Conservation (phyloP, 129 eudicot species). For the Flaveria ramosissima region DNA sequence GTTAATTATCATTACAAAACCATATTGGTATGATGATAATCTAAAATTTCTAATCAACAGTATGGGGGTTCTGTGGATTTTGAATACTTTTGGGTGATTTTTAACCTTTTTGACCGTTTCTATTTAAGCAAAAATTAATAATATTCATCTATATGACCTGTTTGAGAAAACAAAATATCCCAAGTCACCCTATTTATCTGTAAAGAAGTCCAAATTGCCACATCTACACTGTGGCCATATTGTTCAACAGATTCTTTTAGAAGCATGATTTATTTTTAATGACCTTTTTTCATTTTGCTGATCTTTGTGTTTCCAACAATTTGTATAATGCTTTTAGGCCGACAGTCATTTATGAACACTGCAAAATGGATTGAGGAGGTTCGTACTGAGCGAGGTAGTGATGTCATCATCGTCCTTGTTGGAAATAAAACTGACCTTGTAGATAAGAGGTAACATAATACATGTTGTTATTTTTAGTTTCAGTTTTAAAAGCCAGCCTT, state of each 20-base stretch:
- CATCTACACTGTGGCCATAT: too few relatives aligned
- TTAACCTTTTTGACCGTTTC: neutral
- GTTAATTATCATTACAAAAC: neutral
- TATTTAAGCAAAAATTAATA: too few relatives aligned
- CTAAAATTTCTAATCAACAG: neutral
- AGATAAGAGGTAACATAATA: slow-evolving; percentile 60
- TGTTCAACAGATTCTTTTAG: neutral
- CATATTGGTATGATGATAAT: neutral
- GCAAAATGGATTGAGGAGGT: slow-evolving; percentile 87
- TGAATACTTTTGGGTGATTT: neutral
- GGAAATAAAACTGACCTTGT: slow-evolving; percentile 90
- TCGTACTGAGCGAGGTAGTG: slow-evolving; percentile 88
- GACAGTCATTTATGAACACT: slow-evolving; percentile 75
- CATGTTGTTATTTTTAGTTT: neutral
- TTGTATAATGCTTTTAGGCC: slow-evolving; percentile 42
- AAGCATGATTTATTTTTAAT: neutral
- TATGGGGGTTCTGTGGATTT: neutral
- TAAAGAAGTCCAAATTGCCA: too few relatives aligned
- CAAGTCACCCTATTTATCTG: too few relatives aligned
- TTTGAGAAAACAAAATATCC: neutral
- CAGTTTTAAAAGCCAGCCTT: neutral
- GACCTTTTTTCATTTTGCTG: neutral
- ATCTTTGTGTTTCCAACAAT: slow-evolving; percentile 18
- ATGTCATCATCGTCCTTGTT: slow-evolving; percentile 80
- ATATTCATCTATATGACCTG: neutral